phyloP scores from a whole-genome alignment of 306 rosid genomes.

The Echinosophora koreensis region DNA sequence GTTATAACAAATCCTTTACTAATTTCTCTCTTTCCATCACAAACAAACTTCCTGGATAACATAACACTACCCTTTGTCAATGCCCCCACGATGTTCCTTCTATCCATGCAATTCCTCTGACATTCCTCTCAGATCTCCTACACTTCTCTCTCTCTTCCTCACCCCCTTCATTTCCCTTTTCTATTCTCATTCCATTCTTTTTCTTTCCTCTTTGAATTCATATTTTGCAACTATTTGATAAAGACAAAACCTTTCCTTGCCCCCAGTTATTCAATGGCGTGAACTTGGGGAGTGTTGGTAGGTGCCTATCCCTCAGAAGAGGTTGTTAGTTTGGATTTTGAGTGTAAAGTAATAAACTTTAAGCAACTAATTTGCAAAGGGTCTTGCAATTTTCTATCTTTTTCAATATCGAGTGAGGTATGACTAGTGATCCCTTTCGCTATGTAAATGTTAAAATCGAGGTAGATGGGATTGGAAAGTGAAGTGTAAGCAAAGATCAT shows the following conservation, averaged over 20 bases:
- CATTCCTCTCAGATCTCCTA: not conserved
- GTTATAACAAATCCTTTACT: too few species aligned
- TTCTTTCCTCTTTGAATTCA: not conserved
- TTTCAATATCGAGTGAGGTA: slow-evolving; percentile 14
- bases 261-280: slow-evolving; percentile 53
- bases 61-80: not conserved
- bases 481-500: slow-evolving; percentile 68
- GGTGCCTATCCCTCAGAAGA: slow-evolving; percentile 46
- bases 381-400: not conserved
- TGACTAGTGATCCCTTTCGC: slow-evolving; percentile 37
- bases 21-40: not conserved
- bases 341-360: slow-evolving; percentile 50
- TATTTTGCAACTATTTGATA: not conserved
- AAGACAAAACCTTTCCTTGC: slow-evolving; percentile 10
- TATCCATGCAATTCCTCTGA: slow-evolving; percentile 15
- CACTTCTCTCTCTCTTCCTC: not conserved
- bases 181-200: not conserved
- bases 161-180: not conserved
- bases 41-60: slow-evolving; percentile 13
- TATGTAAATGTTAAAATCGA: slow-evolving; percentile 36
- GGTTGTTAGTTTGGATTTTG: slow-evolving; percentile 49
- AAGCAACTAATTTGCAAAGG: slow-evolving; percentile 15
- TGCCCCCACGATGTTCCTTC: slow-evolving; percentile 39
- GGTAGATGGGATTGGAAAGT: slow-evolving; percentile 60
- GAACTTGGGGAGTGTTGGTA: slow-evolving; percentile 57